Conservation (phyloP, 306 rosid genomes). For the Quercus glauca region DNA sequence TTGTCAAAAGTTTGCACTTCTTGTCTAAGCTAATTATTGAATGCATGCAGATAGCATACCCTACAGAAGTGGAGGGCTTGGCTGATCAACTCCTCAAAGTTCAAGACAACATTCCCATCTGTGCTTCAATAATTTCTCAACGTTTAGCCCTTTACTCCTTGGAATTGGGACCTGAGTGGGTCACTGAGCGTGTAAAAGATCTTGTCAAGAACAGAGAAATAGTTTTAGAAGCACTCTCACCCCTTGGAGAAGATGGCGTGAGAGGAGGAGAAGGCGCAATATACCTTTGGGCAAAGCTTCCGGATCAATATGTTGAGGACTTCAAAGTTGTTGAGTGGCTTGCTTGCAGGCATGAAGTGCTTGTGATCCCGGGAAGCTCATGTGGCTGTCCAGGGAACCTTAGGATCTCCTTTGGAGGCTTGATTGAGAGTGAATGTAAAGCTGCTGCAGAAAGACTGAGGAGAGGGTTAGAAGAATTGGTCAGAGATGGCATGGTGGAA, state of each 20-base stretch:
- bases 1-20: background rate
- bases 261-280: conserved; percentile 98
- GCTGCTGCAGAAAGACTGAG: conserved; percentile 76
- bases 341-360: conserved; percentile 67
- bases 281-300: conserved; percentile 96
- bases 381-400: conserved; percentile 75
- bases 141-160: conserved; percentile 80
- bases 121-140: conserved; percentile 89
- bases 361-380: conserved; percentile 84
- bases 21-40: background rate
- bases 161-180: conserved; percentile 82
- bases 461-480: conserved; percentile 74
- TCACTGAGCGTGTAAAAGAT: conserved; percentile 54
- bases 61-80: conserved; percentile 75
- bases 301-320: conserved; percentile 49
- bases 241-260: conserved; percentile 71
- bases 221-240: conserved; percentile 61
- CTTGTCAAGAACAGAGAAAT: conserved; percentile 66
- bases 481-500: conserved; percentile 63
- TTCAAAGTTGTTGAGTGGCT: conserved; percentile 81
- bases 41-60: conserved; percentile 87
- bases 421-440: conserved; percentile 70
- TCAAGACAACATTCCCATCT: conserved; percentile 98
- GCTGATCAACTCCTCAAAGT: conserved; percentile 82
- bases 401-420: conserved; percentile 85